Conservation (phyloP, 177 flowering plant species). For the Telopea speciosissima region DNA sequence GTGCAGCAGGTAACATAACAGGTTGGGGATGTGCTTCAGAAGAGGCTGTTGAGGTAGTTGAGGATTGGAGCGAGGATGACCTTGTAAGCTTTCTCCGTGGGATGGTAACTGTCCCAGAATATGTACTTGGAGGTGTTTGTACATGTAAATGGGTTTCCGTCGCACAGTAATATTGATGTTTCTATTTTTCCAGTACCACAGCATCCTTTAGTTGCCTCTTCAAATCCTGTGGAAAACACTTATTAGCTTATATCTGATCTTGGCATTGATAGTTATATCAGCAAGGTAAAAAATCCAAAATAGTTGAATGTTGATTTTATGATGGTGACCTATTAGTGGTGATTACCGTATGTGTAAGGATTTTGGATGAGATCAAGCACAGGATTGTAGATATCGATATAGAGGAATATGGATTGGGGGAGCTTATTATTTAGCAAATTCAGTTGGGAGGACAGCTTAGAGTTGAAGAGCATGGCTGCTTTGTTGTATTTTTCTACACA, state of each 20-base stretch:
- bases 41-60: not conserved
- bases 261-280: too few species aligned
- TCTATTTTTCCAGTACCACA: slow-evolving; percentile 52
- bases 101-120: slow-evolving; percentile 22
- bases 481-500: slow-evolving; percentile 31
- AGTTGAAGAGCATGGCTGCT: slow-evolving; percentile 35
- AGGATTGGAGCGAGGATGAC: slow-evolving; percentile 8
- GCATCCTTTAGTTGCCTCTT: slow-evolving; percentile 33
- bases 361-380: slow-evolving; percentile 33
- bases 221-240: slow-evolving; percentile 25
- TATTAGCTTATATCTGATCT: too few species aligned
- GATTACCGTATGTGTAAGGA: slow-evolving; percentile 44
- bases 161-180: slow-evolving; percentile 26
- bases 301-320: too few species aligned
- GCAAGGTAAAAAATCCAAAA: too few species aligned
- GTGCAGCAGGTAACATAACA: not conserved
- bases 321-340: not conserved
- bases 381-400: slow-evolving; percentile 40
- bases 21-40: not conserved
- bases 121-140: slow-evolving; percentile 20
- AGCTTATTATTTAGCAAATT: slow-evolving; percentile 11
- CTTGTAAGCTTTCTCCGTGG: slow-evolving; percentile 22
- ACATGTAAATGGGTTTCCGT: slow-evolving; percentile 15
- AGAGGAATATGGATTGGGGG: slow-evolving; percentile 22
- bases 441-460: slow-evolving; percentile 29